Base-by-base conservation (phyloP, 176 grass and related monocot species). In the Triticum urartu region DNA sequence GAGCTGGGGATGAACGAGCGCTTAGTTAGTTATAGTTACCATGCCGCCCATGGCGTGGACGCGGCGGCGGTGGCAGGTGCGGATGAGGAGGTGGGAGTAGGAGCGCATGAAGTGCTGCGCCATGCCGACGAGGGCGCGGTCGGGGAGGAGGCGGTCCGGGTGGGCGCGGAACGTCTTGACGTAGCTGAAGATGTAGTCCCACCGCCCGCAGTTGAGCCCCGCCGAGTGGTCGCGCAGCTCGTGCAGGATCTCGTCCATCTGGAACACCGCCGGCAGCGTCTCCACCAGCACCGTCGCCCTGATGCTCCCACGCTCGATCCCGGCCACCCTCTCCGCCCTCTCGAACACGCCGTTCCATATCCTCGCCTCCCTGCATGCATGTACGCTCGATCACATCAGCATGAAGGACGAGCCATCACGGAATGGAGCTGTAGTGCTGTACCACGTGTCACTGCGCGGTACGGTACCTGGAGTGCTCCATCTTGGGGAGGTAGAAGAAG, bases 131-230 rank as follows among this genome's bases (percentile, higher is more conserved):
- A 94, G 91, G 42, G 91, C 93, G 60, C 93, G 90, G 89, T 98
- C 95, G 6, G 95, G 95, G 86, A 98, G 92, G 86, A 95, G 90
- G 87, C 96, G 89, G 81, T 94, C 89, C 5, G 90, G 86, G 50
- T 92, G 93, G 0, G 78, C 88, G 11, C 89, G 93, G 91, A 98
- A 95, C 64, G 96, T 98, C 90, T 98, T 98, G 77, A 98, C 91
- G 79, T 98, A 98, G 93, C 96, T 98, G 84, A 95, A 98, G 89
- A 98, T 98, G 91, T 98, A 98, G 86, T 98, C 96, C 96, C 96
- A 98, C 26, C 96, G 87, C 1, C 96, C 96, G 84, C 96, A 98
- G 80, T 98, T 98, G 86, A 98, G 96, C 28, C 93, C 96, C 62
- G 43, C 90, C 63, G 96, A 98, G 89, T 98, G 96, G 5, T 92